A percentile compares a stretch with the other conserved stretches of the same genome.
These are phyloP conservation scores for Extremus antarcticus DNA, from an alignment of 495 filamentous ascomycete genomes.

Conservation along the genomic window DNA sequence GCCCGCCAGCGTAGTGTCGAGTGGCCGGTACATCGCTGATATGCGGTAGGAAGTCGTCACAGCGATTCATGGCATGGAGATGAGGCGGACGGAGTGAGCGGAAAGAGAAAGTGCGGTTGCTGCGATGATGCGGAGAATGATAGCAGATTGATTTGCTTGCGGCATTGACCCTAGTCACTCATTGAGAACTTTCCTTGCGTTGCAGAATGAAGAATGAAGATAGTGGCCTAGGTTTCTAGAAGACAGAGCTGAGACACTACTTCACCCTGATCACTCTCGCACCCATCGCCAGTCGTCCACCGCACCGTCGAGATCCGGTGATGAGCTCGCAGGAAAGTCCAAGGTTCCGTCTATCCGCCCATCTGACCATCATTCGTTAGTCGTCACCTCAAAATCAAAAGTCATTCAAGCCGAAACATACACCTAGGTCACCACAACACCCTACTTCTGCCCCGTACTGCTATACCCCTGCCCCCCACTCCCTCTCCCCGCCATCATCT, in stretches of 20 bases:
- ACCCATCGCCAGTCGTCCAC: no score
- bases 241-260: no score
- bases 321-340: no score
- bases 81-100: neutral
- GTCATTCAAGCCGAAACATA: neutral
- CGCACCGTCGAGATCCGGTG: no score
- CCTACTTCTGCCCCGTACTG: neutral
- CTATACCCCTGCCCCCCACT: neutral
- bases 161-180: neutral
- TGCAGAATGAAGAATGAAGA: neutral
- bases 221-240: neutral
- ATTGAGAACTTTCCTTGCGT: neutral
- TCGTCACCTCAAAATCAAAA: neutral
- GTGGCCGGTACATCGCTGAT: no score
- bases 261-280: no score
- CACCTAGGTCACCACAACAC: neutral
- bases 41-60: neutral
- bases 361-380: no score
- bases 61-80: neutral
- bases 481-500: conserved; percentile 1
- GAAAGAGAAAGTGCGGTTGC: no score
- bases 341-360: no score
- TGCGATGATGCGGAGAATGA: no score
- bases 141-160: neutral
- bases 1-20: no score